These are phyloP conservation scores for Austroboletus sp. DNA, from an alignment of 1,284 basidiomycete genomes.

Conservation along the genomic window DNA sequence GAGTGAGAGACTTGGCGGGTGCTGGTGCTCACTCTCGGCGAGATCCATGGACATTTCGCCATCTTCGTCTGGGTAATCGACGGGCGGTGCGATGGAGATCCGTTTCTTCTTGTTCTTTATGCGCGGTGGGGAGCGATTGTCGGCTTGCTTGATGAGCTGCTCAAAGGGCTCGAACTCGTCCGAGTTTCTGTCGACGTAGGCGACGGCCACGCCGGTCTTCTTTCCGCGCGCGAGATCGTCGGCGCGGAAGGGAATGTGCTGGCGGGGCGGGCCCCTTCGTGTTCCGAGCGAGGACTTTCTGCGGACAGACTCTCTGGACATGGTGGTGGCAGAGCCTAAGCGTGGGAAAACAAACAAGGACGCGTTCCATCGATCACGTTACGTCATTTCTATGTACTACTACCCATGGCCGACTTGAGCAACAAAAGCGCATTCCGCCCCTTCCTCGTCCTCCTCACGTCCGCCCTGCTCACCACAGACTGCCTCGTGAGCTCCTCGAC, in stretches of 20 bases:
- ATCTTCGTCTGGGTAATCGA: slow-evolving; percentile 46
- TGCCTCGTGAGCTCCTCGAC: slow-evolving; percentile 21
- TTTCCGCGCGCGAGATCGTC: slow-evolving; percentile 69
- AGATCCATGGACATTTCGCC: slow-evolving; percentile 70
- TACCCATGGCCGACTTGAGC: slow-evolving; percentile 22
- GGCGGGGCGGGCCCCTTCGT: slow-evolving; percentile 40
- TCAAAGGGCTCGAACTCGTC: slow-evolving; percentile 84
- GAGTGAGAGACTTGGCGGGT: slow-evolving; percentile 5
- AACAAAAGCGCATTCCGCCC: slow-evolving; percentile 9
- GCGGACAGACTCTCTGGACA: slow-evolving; percentile 28
- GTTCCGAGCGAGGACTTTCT: slow-evolving; percentile 32
- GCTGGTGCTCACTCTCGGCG: slow-evolving; percentile 44
- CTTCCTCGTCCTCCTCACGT: slow-evolving; percentile 1
- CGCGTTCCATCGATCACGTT: slow-evolving; percentile 24
- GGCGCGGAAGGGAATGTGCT: slow-evolving; percentile 67
- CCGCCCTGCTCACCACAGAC: slow-evolving; percentile 5
- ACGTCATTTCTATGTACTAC: slow-evolving; percentile 25
- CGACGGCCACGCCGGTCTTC: slow-evolving; percentile 65
- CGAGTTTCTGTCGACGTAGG: slow-evolving; percentile 61
- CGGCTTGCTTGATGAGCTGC: slow-evolving; percentile 64
- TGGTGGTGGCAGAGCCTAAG: slow-evolving; percentile 9
- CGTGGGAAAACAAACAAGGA: slow-evolving; percentile 29
- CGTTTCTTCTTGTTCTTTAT: slow-evolving; percentile 43
- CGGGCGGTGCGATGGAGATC: slow-evolving; percentile 35
- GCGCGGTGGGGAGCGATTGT: slow-evolving; percentile 55